These are phyloP conservation scores for Cucurbita ficifolia DNA, from an alignment of 306 rosid species.

Conservation along the genomic window DNA sequence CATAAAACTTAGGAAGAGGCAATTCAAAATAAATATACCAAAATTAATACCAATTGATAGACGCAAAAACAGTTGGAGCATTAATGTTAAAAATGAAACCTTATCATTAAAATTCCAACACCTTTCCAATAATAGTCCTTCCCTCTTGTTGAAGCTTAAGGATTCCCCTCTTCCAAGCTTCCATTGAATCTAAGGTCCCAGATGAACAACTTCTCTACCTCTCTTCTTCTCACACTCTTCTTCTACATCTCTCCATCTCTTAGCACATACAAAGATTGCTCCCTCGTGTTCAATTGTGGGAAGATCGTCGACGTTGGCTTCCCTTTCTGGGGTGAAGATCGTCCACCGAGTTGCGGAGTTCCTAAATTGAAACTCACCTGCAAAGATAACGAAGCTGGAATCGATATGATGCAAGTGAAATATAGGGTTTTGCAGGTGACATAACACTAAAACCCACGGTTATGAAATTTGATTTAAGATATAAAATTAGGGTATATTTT, in stretches of 20 bases:
- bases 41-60: background rate
- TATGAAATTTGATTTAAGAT: too few species aligned
- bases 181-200: background rate
- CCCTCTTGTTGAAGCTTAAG: background rate
- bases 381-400: background rate
- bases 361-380: slow-evolving; percentile 5
- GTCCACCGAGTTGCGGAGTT: background rate
- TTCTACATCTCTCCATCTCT: background rate
- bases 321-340: slow-evolving; percentile 4
- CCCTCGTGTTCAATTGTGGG: background rate
- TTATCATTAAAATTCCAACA: background rate
- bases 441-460: too few species aligned
- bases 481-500: too few species aligned
- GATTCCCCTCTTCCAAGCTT: background rate
- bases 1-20: background rate
- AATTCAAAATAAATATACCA: background rate
- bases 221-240: background rate
- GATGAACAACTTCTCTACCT: background rate
- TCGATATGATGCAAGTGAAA: background rate
- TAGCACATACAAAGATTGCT: background rate
- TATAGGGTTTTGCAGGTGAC: background rate
- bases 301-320: background rate
- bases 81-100: background rate
- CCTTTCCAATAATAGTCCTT: background rate
- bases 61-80: background rate